phyloP scores from a whole-genome alignment of 2,329 filamentous ascomycete species.

The Magnaporthiopsis incrustans region DNA sequence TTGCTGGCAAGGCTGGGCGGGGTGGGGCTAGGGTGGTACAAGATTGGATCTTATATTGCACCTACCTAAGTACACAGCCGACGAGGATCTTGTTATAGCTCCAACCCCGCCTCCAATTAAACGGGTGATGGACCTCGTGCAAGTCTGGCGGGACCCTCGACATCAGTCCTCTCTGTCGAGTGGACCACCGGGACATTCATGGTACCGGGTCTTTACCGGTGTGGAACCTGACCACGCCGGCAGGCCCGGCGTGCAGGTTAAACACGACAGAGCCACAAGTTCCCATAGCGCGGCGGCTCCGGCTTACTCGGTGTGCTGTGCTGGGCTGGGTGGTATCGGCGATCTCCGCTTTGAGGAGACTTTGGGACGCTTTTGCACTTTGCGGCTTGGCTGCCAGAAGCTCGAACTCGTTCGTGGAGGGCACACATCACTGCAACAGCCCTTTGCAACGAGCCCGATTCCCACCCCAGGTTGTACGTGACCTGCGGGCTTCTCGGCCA shows the following conservation, averaged over 20 bases:
- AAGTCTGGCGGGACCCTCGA: slow-evolving; percentile 42
- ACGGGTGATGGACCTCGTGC: slow-evolving; percentile 39
- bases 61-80: slow-evolving; percentile 43
- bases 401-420: slow-evolving; percentile 35
- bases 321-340: neutral
- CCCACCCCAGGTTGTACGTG: slow-evolving; percentile 37
- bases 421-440: slow-evolving; percentile 22
- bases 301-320: slow-evolving; percentile 24
- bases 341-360: neutral
- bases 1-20: too few species aligned
- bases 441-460: slow-evolving; percentile 28
- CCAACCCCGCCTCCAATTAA: slow-evolving; percentile 39
- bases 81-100: slow-evolving; percentile 50
- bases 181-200: slow-evolving; percentile 58
- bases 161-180: slow-evolving; percentile 36
- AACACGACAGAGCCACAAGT: slow-evolving; percentile 21
- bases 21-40: slow-evolving; percentile 20
- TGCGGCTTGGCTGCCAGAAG: slow-evolving; percentile 6
- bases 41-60: too few species aligned
- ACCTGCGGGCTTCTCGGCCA: slow-evolving; percentile 24
- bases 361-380: slow-evolving; percentile 9
- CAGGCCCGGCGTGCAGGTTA: slow-evolving; percentile 13
- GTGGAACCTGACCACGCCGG: slow-evolving; percentile 12
- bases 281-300: slow-evolving; percentile 21
- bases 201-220: slow-evolving; percentile 32